Base-by-base conservation (phyloP, 441 rosid species). In the Hypseocharis bilobata region DNA sequence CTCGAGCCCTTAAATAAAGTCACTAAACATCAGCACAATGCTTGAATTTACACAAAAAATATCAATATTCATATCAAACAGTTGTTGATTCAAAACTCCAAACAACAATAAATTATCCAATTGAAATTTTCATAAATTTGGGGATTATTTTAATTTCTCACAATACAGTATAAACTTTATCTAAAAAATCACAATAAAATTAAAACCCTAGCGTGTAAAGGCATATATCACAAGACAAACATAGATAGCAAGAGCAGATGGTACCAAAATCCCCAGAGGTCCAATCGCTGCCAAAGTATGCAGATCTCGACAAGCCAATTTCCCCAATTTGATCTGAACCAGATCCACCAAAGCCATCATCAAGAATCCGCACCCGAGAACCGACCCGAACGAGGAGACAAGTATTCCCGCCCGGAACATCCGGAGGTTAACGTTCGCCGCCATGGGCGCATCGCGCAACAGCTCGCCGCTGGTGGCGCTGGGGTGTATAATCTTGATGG, bases 261-360 rank as follows among this genome's bases (percentile, higher is more conserved):
- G 96, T 59, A 91, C 92, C 74, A 91, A 68, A 47, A 76, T 77
- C 32, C 85, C 80, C 76, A 86, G 70, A 72, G 96, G 96, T 63
- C 68, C 71, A 66, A 89, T 68, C 0, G 98, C 96, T 23, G 85
- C 84, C 70, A 77, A 70, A 26, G 83, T 76, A 54, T 89, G 59
- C 19, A 64, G 68, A 55, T 80, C 74, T 57, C 77, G 80, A 45
- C 95, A 89, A 42, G 77, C 80, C 85, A 89, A 69, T 62, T 70
- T 75, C 62, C 98, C 98, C 72, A 87, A 76, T 68, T 89, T 91
- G 23, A 91, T 82, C 82, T 92, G 91, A 65, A 92, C 88, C 82
- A 92, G 71, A 68, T 82, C 79, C 66, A 86, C 81, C 73, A 89
- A 61, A 13, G 93, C 95, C 88, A 85, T 72, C 74, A 72, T 87